phyloP scores from a whole-genome alignment of 2,329 filamentous ascomycete species.

The Ophiocordyceps polyrhachis-furcata region DNA sequence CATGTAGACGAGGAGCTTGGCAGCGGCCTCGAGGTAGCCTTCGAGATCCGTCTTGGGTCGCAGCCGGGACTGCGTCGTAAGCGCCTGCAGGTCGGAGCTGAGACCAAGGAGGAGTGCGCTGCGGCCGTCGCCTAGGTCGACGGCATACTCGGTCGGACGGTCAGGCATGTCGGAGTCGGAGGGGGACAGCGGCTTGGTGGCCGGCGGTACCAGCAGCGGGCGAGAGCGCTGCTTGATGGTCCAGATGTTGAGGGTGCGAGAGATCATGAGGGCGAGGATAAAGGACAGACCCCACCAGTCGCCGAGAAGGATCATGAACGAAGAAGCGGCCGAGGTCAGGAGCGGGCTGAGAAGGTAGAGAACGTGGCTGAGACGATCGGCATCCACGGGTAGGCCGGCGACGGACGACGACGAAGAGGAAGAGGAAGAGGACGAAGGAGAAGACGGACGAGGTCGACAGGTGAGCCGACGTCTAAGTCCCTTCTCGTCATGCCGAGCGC shows the following conservation, averaged over 20 bases:
- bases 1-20: slow-evolving; percentile 39
- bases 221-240: slow-evolving; percentile 32
- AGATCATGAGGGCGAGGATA: slow-evolving; percentile 29
- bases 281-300: slow-evolving; percentile 34
- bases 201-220: background rate
- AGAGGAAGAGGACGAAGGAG: background rate
- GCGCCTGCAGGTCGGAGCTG: slow-evolving; percentile 36
- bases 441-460: background rate
- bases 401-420: background rate
- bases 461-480: slow-evolving; percentile 6
- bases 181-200: background rate
- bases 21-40: slow-evolving; percentile 29
- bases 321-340: slow-evolving; percentile 24
- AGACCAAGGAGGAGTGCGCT: slow-evolving; percentile 33
- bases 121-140: slow-evolving; percentile 32
- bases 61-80: slow-evolving; percentile 39
- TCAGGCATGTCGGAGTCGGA: slow-evolving; percentile 2
- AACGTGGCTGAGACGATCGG: slow-evolving; percentile 28
- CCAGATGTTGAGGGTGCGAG: slow-evolving; percentile 36
- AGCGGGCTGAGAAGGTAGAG: slow-evolving; percentile 28
- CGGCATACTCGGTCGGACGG: slow-evolving; percentile 23
- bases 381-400: slow-evolving; percentile 6
- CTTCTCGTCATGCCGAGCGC: background rate
- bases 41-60: slow-evolving; percentile 29
- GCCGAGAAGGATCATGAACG: slow-evolving; percentile 24